Evolutionary conservation across 2,329 filamentous ascomycete species (phyloP).

Genomic region (Emmonsia crescens): DNA sequence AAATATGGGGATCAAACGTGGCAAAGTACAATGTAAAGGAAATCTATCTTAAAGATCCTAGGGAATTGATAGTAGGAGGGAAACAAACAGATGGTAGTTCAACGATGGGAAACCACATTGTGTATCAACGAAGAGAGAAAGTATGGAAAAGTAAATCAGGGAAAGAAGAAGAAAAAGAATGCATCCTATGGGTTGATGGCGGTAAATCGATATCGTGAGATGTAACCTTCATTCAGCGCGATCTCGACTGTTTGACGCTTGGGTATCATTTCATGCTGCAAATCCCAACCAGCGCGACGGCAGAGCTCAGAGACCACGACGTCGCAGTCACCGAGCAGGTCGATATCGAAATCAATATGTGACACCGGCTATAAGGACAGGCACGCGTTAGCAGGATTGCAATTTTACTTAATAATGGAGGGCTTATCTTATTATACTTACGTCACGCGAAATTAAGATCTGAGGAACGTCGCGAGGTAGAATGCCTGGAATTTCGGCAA

Average conservation of each 20-base stretch:
- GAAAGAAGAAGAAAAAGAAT: conserved; percentile 13
- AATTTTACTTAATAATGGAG: background rate
- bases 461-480: conserved; percentile 72
- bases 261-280: conserved; percentile 77
- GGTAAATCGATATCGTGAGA: conserved; percentile 35
- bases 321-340: conserved; percentile 91
- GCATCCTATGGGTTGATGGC: conserved; percentile 15
- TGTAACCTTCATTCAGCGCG: conserved; percentile 37
- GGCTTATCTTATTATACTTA: conserved; percentile 24
- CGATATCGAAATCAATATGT: conserved; percentile 93
- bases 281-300: conserved; percentile 65
- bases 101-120: conserved; percentile 28
- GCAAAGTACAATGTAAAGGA: conserved; percentile 3
- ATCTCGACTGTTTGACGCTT: conserved; percentile 52
- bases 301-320: conserved; percentile 80
- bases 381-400: conserved; percentile 7
- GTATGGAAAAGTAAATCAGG: conserved; percentile 13
- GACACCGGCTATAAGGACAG: conserved; percentile 49
- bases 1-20: background rate
- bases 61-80: conserved; percentile 1
- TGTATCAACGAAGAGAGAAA: conserved; percentile 1
- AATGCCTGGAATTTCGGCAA: conserved; percentile 79
- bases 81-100: conserved; percentile 42
- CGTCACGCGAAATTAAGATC: conserved; percentile 75
- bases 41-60: background rate